Conservation (phyloP, 495 filamentous ascomycete species). For the Neurospora sp. region DNA sequence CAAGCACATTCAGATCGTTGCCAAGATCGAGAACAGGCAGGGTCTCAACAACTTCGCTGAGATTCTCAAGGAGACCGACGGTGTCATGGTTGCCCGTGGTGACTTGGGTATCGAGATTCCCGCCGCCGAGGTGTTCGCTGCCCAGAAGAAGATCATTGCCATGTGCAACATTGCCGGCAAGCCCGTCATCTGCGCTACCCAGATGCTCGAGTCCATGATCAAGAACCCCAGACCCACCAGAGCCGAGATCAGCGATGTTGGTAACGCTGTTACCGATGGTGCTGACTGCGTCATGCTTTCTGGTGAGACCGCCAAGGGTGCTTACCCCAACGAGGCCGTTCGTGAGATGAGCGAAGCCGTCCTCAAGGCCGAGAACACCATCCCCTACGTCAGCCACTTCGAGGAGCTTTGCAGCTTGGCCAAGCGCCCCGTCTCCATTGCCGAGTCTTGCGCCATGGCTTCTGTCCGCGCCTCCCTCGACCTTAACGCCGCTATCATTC, state of each 20-base stretch:
- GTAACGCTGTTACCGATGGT: slow-evolving; percentile 94
- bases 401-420: slow-evolving; percentile 83
- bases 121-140: slow-evolving; percentile 94
- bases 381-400: slow-evolving; percentile 92
- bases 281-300: slow-evolving; percentile 99
- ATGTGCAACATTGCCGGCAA: slow-evolving; percentile 99
- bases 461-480: slow-evolving; percentile 90
- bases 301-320: slow-evolving; percentile 96
- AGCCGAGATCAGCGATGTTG: slow-evolving; percentile 96
- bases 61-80: slow-evolving; percentile 91
- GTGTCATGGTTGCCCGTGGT: slow-evolving; percentile 99
- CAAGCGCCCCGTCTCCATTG: slow-evolving; percentile 69
- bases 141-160: slow-evolving; percentile 99
- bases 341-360: slow-evolving; percentile 97
- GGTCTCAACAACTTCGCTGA: slow-evolving; percentile 96
- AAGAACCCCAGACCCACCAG: slow-evolving; percentile 97
- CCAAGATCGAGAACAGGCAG: slow-evolving; percentile 99
- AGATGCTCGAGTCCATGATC: slow-evolving; percentile 93
- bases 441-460: slow-evolving; percentile 91
- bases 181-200: slow-evolving; percentile 81
- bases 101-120: slow-evolving; percentile 98
- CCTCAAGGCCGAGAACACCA: slow-evolving; percentile 87
- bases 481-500: slow-evolving; percentile 88
- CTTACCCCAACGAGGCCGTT: slow-evolving; percentile 86
- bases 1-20: slow-evolving; percentile 96